Conservation (phyloP, 805 yeast species). For the Isabelozyma rhagii region DNA sequence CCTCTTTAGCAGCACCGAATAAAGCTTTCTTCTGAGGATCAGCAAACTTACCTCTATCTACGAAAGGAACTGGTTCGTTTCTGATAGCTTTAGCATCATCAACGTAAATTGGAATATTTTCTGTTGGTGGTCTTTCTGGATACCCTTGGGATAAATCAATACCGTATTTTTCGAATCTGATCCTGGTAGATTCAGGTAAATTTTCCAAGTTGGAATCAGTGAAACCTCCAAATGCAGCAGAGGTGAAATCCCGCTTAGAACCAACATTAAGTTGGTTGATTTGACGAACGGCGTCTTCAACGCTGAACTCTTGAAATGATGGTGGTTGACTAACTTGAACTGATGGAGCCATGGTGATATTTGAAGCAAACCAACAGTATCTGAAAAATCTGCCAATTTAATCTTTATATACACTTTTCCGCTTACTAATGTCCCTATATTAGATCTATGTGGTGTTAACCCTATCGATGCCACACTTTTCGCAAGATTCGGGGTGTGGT, state of each 20-base stretch:
- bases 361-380: neutral
- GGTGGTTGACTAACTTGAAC: neutral
- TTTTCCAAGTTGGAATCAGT: neutral
- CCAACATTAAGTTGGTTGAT: neutral
- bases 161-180: slow-evolving; percentile 20
- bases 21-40: slow-evolving; percentile 29
- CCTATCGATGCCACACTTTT: neutral
- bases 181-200: slow-evolving; percentile 19
- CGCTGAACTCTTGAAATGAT: neutral
- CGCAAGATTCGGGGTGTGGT: neutral
- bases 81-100: slow-evolving; percentile 23
- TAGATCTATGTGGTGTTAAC: too few relatives aligned
- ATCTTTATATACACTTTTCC: neutral
- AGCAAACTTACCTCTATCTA: slow-evolving; percentile 24
- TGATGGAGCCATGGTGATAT: neutral
- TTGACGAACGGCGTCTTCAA: neutral
- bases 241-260: neutral
- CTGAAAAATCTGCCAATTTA: neutral
- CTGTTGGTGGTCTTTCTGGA: slow-evolving; percentile 20
- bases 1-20: slow-evolving; percentile 28
- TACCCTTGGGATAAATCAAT: slow-evolving; percentile 25
- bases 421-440: neutral
- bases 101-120: slow-evolving; percentile 19
- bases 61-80: slow-evolving; percentile 19
- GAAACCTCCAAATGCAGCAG: neutral